Evolutionary conservation across 257 asterid genomes (phyloP).

Genomic region (Solanum arcanum): DNA sequence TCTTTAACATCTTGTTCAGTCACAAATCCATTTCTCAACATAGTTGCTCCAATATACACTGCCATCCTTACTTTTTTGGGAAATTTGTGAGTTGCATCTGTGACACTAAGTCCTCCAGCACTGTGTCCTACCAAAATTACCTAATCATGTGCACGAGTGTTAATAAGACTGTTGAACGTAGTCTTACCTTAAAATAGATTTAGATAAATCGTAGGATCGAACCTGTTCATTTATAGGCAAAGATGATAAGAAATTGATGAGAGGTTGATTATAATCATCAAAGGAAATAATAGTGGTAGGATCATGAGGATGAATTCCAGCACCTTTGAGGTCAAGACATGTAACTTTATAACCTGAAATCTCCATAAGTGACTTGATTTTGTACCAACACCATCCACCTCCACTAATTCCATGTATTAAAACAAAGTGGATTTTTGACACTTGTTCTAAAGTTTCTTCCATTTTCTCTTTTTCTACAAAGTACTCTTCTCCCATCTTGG

Average conservation of each 20-base stretch:
- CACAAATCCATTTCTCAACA: conserved; percentile 44
- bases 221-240: conserved; percentile 32
- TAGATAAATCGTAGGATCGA: neutral
- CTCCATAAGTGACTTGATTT: conserved; percentile 46
- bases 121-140: conserved; percentile 70
- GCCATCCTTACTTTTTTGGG: conserved; percentile 46
- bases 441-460: neutral
- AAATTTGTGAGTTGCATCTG: conserved; percentile 40
- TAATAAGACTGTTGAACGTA: neutral
- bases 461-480: neutral
- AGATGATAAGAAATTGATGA: conserved; percentile 36
- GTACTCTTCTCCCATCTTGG: conserved; percentile 1
- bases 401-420: conserved; percentile 50
- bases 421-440: conserved; percentile 35
- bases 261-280: conserved; percentile 46
- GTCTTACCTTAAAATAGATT: neutral
- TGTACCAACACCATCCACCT: conserved; percentile 79
- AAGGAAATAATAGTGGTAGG: conserved; percentile 36
- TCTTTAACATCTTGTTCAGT: conserved; percentile 32
- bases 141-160: conserved; percentile 7
- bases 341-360: conserved; percentile 41
- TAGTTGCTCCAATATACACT: conserved; percentile 51
- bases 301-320: conserved; percentile 41
- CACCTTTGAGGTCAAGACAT: conserved; percentile 51
- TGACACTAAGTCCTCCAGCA: conserved; percentile 63